Conservation (phyloP, 1,284 basidiomycete genomes). For the Naganishia albida region DNA sequence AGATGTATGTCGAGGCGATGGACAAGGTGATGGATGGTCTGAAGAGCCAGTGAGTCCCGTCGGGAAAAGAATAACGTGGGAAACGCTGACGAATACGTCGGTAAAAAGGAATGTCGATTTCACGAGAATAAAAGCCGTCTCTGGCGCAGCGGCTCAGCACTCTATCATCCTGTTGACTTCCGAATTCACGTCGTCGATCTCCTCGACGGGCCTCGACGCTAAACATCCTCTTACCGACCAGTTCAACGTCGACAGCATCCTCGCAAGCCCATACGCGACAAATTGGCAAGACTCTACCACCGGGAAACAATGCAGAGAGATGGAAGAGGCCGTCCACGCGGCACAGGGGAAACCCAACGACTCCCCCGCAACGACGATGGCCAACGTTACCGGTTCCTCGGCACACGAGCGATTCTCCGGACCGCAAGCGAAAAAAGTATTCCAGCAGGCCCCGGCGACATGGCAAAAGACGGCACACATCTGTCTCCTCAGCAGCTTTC, state of each 20-base stretch:
- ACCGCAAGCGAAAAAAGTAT: constrained; percentile 76
- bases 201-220: constrained; percentile 54
- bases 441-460: constrained; percentile 61
- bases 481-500: constrained; percentile 78
- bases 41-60: constrained; percentile 49
- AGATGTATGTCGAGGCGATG: constrained; percentile 80
- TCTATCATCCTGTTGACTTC: constrained; percentile 30
- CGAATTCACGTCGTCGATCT: constrained; percentile 48
- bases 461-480: constrained; percentile 71
- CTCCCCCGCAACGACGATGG: constrained; percentile 26
- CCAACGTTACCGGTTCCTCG: constrained; percentile 62
- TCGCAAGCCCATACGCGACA: constrained; percentile 70
- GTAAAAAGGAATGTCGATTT: constrained; percentile 23
- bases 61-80: not conserved
- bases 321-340: constrained; percentile 21
- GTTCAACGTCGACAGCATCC: constrained; percentile 56
- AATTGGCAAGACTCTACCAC: constrained; percentile 95
- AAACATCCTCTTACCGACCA: constrained; percentile 5
- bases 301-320: constrained; percentile 66
- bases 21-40: constrained; percentile 75
- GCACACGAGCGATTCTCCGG: constrained; percentile 89
- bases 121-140: constrained; percentile 30
- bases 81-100: not conserved
- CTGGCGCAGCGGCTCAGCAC: constrained; percentile 34
- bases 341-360: constrained; percentile 2